These are phyloP conservation scores for Pyrenophora seminiperda DNA, from an alignment of 2,329 filamentous ascomycete genomes.

Conservation along the genomic window DNA sequence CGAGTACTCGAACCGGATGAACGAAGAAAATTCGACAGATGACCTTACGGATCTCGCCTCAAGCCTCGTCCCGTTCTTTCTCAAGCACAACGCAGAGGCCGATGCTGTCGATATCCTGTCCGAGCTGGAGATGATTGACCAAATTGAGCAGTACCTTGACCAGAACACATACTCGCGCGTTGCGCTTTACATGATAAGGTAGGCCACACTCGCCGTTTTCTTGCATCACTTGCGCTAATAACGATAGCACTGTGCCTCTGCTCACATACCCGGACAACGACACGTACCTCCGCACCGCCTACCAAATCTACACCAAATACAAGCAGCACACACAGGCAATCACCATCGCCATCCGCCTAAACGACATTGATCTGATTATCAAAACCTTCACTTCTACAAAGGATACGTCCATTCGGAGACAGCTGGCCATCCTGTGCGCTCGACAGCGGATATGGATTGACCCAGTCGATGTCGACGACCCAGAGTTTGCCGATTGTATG, in stretches of 20 bases:
- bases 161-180: constrained; percentile 92
- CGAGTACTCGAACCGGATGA: constrained; percentile 86
- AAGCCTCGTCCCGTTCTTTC: constrained; percentile 87
- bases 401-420: constrained; percentile 84
- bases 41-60: constrained; percentile 86
- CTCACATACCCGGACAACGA: constrained; percentile 98
- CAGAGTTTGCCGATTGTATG: constrained; percentile 79
- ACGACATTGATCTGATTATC: constrained; percentile 82
- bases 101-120: constrained; percentile 97
- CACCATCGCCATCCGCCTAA: constrained; percentile 89
- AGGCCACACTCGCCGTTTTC: constrained; percentile 14
- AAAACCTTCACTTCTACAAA: constrained; percentile 79
- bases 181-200: constrained; percentile 92
- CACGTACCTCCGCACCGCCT: constrained; percentile 88
- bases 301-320: constrained; percentile 91
- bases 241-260: constrained; percentile 83
- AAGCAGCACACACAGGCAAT: constrained; percentile 93
- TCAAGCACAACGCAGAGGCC: constrained; percentile 96
- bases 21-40: constrained; percentile 79
- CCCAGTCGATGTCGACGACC: constrained; percentile 71
- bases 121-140: constrained; percentile 95
- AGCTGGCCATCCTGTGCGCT: constrained; percentile 90
- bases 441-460: constrained; percentile 88
- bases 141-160: constrained; percentile 86
- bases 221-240: constrained; percentile 24